These are phyloP conservation scores for Acanthamoeba royreba DNA, from an alignment of 208 protist species.

Conservation along the genomic window DNA sequence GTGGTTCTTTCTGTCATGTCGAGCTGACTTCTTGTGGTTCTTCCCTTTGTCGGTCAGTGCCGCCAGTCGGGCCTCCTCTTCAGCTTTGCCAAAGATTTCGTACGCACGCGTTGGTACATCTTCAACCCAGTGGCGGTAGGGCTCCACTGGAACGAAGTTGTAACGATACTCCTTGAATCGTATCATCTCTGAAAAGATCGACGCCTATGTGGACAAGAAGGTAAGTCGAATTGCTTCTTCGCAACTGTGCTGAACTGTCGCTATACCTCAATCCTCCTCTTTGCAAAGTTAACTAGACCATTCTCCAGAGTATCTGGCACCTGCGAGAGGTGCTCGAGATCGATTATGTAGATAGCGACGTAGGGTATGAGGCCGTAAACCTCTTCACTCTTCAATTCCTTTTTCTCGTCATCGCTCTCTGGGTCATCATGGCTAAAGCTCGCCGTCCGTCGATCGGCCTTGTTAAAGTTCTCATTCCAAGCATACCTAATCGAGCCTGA, in stretches of 20 bases:
- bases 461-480: conserved; percentile 1
- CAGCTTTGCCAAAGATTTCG: background rate
- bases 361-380: conserved; percentile 17
- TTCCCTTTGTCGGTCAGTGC: too few species aligned
- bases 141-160: background rate
- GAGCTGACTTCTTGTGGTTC: too few species aligned
- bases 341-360: conserved; percentile 44
- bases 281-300: conserved; percentile 32
- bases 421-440: background rate
- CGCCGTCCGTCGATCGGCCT: background rate
- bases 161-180: background rate
- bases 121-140: background rate
- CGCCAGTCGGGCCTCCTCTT: too few species aligned
- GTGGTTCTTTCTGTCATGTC: too few species aligned
- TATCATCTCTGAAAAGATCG: conserved; percentile 20
- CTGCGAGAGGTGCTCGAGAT: conserved; percentile 28
- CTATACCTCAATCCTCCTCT: background rate
- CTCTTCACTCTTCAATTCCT: background rate
- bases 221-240: too few species aligned
- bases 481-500: too few species aligned
- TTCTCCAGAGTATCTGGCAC: background rate
- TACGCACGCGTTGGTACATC: background rate
- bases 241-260: too few species aligned
- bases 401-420: background rate
- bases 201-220: background rate